Evolutionary conservation across 306 rosid genomes (phyloP), one percentile per base, ranked within the genome.

Genomic region (Mimosa bimucronata): DNA sequence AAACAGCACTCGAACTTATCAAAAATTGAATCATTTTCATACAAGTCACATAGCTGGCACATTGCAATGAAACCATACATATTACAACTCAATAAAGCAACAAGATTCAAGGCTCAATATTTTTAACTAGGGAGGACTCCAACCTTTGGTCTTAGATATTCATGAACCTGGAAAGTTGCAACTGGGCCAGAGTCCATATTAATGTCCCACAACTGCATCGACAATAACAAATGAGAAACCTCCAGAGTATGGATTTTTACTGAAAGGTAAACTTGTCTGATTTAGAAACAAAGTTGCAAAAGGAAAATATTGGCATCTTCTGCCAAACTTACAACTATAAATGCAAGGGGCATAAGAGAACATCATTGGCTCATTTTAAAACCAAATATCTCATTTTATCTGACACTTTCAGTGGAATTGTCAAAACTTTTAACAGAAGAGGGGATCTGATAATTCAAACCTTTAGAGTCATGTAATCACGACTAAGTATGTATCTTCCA

Each of bases 381-480:
- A 58, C 37, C 66, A 58, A 30, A 58, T 58, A 25, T 58, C 66
- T 26, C 66, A 7, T 5, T 25, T 23, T 26, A 60, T 60, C 66
- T 3, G 65, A 60, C 9, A 61, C 9, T 68, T n/a, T 5, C 75
- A 68, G 62, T 15, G 74, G 77, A 41, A 62, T 62, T 77, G 41
- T 30, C 40, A 68, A 76, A 74, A 19, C 37, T 53, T 78, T 71
- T 28, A 57, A 61, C 67, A 61, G 4, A 58, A 25, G 45, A 74
- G 41, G 8, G 75, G 62, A 76, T 70, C 65, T 16, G 37, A 61
- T 52, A 45, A 75, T 25, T 80, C 88, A 65, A 85, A 96, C 99
- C 99, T 96, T 96, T 26, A 96, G 92, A 77, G 98, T 89, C 99
- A 96, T 96, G 92, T 96, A 96, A 87, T 96, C 99, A 44, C 99